Evolutionary conservation across 129 eudicot genomes (phyloP), one percentile per base, ranked within the genome.

Genomic region (Saposhnikovia divaricata): DNA sequence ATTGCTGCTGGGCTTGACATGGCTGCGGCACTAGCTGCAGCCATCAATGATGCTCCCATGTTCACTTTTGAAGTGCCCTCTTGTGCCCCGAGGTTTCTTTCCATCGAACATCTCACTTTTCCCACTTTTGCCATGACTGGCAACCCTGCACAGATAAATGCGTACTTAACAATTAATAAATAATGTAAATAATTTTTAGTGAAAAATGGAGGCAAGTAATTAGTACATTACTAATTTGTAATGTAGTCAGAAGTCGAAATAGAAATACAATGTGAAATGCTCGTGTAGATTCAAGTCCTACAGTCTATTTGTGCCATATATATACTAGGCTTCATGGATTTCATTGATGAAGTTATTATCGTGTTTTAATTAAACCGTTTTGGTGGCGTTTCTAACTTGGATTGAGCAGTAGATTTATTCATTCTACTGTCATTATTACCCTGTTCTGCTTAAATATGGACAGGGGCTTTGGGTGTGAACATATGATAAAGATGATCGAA

Each of bases 1-100:
- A 92, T 79, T 43, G 93, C 93, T 10, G 87, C 85, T 5, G 98
- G 98, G 83, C 91, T 90, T 2, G 94, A 85, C 89, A 86, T 59
- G 73, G 91, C 79, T 79, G 97, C 88, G 2, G 87, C 92, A 18
- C 61, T 48, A 1, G 93, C 91, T 46, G 97, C 90, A 15, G 91
- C 93, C 72, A 87, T 75, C 73, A 90, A 25, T 14, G 98, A 86
- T 16, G 90, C 89, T 15, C 86, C 82, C 87, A 87, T 87, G n/a
- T 88, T 90, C 82, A 86, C 66, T 76, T 84, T 83, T 19, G 90
- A 70, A 0, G 75, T 80, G 9, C 75, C 81, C 72, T 79, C 85
- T 72, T 77, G 80, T 18, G 0, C 77, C 1, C 65, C 27, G 37
- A 82, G 55, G 81, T 74, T 82, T 42, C 53, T 80, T 15, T 89